Conservation (phyloP, 139 green algal genomes). For the Pedinophyceae sp. region DNA sequence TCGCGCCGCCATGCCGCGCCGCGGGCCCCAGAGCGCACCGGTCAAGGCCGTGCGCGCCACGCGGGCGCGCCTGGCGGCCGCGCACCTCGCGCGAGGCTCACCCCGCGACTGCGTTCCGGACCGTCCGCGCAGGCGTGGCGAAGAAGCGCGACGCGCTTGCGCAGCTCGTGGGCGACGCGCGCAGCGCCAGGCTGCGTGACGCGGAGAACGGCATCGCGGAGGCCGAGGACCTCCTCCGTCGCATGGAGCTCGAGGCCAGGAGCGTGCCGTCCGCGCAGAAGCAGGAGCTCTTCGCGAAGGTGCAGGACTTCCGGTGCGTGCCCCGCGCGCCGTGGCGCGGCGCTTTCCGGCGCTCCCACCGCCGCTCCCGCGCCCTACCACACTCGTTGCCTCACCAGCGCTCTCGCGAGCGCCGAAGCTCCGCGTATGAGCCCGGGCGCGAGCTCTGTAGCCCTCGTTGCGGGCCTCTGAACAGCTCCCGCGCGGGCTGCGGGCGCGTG, state of each 20-base stretch:
- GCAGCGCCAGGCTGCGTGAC: too few species aligned
- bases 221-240: too few species aligned
- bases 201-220: too few species aligned
- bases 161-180: too few species aligned
- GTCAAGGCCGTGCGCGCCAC: too few species aligned
- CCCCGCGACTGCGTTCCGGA: too few species aligned
- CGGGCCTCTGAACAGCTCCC: background rate
- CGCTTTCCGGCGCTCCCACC: conserved; percentile 18
- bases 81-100: too few species aligned
- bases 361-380: background rate
- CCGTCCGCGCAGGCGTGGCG: too few species aligned
- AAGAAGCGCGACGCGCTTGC: too few species aligned
- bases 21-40: too few species aligned
- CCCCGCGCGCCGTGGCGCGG: conserved; percentile 17
- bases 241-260: conserved; percentile 89
- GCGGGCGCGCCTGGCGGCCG: too few species aligned
- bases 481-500: background rate
- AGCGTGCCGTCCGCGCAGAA: conserved; percentile 47
- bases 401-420: background rate
- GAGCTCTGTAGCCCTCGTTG: background rate
- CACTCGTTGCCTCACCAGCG: background rate
- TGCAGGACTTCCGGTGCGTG: conserved; percentile 62
- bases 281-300: conserved; percentile 40
- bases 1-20: too few species aligned
- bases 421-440: background rate